These are phyloP conservation scores for Lumnitzera littorea DNA, from an alignment of 345 rosid species.

Conservation along the genomic window DNA sequence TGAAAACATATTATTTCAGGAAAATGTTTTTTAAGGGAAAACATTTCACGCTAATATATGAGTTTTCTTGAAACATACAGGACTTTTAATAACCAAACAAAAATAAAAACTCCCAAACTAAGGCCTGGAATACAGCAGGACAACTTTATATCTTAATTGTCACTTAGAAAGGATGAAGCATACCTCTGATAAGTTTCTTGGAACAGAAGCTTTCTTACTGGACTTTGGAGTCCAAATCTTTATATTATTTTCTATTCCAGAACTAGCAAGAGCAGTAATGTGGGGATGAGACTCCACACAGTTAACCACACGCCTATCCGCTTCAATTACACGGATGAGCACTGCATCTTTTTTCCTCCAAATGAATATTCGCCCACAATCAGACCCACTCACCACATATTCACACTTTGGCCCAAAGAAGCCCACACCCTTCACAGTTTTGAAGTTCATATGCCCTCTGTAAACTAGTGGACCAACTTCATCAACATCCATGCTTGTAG, in stretches of 20 bases:
- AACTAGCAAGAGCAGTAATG: conserved; percentile 60
- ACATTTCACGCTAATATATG: no score
- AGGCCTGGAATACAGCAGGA: neutral
- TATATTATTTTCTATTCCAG: conserved; percentile 78
- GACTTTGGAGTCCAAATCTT: conserved; percentile 85
- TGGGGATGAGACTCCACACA: conserved; percentile 84
- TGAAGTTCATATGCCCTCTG: conserved; percentile 65
- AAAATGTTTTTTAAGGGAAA: no score
- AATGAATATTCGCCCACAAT: conserved; percentile 87
- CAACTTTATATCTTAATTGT: neutral
- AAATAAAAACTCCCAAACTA: no score
- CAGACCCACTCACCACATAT: conserved; percentile 93
- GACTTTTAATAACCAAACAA: no score
- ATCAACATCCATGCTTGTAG: conserved; percentile 13
- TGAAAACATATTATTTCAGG: no score
- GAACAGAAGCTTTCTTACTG: conserved; percentile 54
- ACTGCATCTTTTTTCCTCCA: conserved; percentile 84
- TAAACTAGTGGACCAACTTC: conserved; percentile 48
- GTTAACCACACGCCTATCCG: conserved; percentile 73
- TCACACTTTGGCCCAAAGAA: conserved; percentile 84
- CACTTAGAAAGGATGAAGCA: conserved; percentile 4
- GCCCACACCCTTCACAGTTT: conserved; percentile 79
- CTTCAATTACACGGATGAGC: conserved; percentile 74
- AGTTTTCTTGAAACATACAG: no score
- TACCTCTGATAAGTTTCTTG: conserved; percentile 69